phyloP scores from a whole-genome alignment of 192 early-diverging fungal species.

The Entomortierella lignicola region DNA sequence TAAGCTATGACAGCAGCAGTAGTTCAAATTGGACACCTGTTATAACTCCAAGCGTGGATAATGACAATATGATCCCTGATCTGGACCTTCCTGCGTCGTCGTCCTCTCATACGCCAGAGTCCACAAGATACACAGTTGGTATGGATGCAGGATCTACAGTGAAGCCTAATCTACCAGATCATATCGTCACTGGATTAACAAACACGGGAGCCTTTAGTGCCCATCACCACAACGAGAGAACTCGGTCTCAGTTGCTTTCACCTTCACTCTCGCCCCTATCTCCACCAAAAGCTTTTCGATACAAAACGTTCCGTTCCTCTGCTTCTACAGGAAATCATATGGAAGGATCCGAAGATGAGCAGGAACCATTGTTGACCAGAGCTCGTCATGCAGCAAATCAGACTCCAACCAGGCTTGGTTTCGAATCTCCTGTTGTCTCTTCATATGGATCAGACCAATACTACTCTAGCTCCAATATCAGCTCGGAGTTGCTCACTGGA shows the following conservation, averaged over 20 bases:
- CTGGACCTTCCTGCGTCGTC: neutral
- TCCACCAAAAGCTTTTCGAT: constrained; percentile 9
- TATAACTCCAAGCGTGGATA: neutral
- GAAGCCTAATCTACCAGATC: constrained; percentile 1
- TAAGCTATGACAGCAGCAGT: constrained; percentile 15
- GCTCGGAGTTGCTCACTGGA: neutral
- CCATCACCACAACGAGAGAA: constrained; percentile 18
- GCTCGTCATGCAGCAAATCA: neutral
- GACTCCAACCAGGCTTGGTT: neutral
- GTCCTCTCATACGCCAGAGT: neutral
- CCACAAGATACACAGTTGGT: neutral
- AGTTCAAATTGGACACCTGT: constrained; percentile 9
- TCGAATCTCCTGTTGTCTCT: neutral
- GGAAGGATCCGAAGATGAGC: constrained; percentile 10
- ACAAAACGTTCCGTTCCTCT: constrained; percentile 26
- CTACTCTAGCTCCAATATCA: neutral
- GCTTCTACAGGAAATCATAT: neutral
- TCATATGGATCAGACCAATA: neutral
- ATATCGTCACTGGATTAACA: constrained; percentile 17
- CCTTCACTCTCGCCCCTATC: too few species aligned
- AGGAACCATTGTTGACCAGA: constrained; percentile 9
- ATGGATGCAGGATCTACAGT: neutral
- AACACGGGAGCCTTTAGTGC: constrained; percentile 48
- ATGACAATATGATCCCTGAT: neutral
- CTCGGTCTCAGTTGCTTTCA: neutral